Percentiles rank a stretch among this genome's conserved stretches.
Evolutionary conservation across 2,329 filamentous ascomycete genomes (phyloP).

Genomic region (Hymenoscyphus occultus): DNA sequence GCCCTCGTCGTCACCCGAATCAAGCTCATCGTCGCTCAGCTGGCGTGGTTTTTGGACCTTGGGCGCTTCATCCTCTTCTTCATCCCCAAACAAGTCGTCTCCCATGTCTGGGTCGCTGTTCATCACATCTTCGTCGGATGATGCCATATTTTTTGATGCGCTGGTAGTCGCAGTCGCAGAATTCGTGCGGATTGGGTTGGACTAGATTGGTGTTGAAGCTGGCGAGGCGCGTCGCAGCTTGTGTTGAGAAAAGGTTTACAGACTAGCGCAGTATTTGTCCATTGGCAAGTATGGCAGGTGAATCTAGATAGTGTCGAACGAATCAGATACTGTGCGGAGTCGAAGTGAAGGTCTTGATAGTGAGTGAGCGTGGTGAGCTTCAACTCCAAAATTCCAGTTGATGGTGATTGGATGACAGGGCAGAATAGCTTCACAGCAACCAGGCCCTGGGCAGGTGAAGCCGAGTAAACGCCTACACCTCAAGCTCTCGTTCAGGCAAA

Average conservation of each 20-base stretch:
- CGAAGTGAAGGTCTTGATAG: neutral
- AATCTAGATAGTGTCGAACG: neutral
- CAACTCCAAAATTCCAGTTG: neutral
- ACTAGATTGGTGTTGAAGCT: neutral
- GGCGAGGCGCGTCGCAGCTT: slow-evolving; percentile 1
- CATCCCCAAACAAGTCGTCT: slow-evolving; percentile 62
- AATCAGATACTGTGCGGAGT: neutral
- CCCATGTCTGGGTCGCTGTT: slow-evolving; percentile 47
- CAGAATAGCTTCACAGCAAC: neutral
- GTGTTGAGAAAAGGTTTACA: neutral
- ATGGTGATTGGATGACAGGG: neutral
- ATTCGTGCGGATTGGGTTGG: neutral
- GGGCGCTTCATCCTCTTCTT: slow-evolving; percentile 38
- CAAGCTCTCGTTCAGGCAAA: neutral
- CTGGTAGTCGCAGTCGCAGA: neutral
- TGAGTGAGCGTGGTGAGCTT: too few species aligned
- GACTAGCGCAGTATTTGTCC: neutral
- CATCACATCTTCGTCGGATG: slow-evolving; percentile 32
- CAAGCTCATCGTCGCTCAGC: slow-evolving; percentile 59
- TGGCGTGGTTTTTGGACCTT: slow-evolving; percentile 37
- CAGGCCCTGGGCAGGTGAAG: neutral
- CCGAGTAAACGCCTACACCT: neutral
- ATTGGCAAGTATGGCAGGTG: neutral
- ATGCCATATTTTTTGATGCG: slow-evolving; percentile 5
- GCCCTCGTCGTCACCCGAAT: slow-evolving; percentile 60